Evolutionary conservation across 2,329 filamentous ascomycete genomes (phyloP), one percentile per base, ranked within the genome.

Genomic region (Pestalotiopsis sp.): DNA sequence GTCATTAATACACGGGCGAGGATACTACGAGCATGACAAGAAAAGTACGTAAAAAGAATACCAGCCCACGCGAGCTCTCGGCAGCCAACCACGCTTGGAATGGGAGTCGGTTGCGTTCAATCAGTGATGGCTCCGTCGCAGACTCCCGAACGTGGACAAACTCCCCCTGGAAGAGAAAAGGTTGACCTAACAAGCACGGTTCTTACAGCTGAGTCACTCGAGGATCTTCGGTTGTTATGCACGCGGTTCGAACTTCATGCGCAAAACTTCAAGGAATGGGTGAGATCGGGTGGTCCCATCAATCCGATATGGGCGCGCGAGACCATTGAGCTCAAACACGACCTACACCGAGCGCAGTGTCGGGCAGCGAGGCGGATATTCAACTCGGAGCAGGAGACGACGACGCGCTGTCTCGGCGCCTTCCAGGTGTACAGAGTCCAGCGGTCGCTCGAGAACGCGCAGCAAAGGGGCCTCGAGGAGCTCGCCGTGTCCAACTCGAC

Each of bases 21-120:
- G 83, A 59, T 86, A 88, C 75, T 89, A 89, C 72, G 84, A 88
- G 73, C 84, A 85, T 68, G 86, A 89, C 73, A 80, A 85, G 66
- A 85, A 81, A 67, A 73, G 86, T 88, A 78, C 71, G 85, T 80
- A 24, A n/a, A 3, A 35, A 35, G 30, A 35, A 35, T 35, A 20
- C 6, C 62, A 55, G 3, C 17, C 17, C 48, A 17, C 44, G 10
- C n/a, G 13, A 62, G 30, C 22, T 22, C 35, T 62, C n/a, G 4
- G 20, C 30, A 17, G 30, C n/a, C 59, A n/a, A 14, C 3, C 14
- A 39, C 38, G 26, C 14, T 22, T 10, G 3, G 56, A n/a, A 26
- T n/a, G n/a, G 20, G 55, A 22, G 9, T 22, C 11, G 55, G 55
- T 22, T 22, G 20, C 4, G 55, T 22, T 0, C 55, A 30, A 24